Evolutionary conservation across 768 basidiomycete species (phyloP).

Genomic region (Calocera cornea): DNA sequence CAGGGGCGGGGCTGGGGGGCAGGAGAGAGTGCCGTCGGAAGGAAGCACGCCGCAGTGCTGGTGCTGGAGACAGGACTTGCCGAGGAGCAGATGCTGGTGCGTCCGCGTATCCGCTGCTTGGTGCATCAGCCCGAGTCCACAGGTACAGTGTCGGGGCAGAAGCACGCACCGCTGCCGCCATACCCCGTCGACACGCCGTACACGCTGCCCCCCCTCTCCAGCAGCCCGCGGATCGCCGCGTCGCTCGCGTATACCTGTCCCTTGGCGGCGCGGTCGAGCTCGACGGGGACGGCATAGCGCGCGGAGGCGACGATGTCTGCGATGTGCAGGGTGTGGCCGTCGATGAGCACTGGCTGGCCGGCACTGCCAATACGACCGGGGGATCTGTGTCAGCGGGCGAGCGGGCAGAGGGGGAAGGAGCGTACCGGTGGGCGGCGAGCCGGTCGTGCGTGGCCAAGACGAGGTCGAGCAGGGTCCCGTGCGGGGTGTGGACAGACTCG

Average conservation of each 20-base stretch:
- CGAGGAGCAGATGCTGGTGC: slow-evolving; percentile 54
- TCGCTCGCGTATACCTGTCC: slow-evolving; percentile 43
- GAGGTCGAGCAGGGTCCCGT: background rate
- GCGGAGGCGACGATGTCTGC: slow-evolving; percentile 66
- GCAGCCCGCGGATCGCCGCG: slow-evolving; percentile 49
- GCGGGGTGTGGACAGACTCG: too few species aligned
- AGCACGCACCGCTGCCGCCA: slow-evolving; percentile 52
- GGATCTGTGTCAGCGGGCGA: background rate
- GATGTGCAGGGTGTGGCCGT: slow-evolving; percentile 59
- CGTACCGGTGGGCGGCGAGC: background rate
- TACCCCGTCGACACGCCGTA: slow-evolving; percentile 83
- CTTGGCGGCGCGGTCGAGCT: slow-evolving; percentile 35
- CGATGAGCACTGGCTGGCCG: slow-evolving; percentile 49
- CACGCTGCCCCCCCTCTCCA: slow-evolving; percentile 51
- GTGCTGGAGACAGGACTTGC: slow-evolving; percentile 69
- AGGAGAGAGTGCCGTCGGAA: background rate
- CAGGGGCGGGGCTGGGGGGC: slow-evolving; percentile 21
- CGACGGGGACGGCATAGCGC: slow-evolving; percentile 37
- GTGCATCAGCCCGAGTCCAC: background rate
- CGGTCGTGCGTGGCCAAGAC: background rate
- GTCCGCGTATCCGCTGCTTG: slow-evolving; percentile 65
- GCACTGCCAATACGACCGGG: slow-evolving; percentile 38
- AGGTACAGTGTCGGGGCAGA: background rate
- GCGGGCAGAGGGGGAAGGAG: background rate
- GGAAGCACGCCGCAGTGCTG: slow-evolving; percentile 59